These are phyloP conservation scores for Phytopythium montanum DNA, from an alignment of 352 stramenopile genomes.

Conservation along the genomic window DNA sequence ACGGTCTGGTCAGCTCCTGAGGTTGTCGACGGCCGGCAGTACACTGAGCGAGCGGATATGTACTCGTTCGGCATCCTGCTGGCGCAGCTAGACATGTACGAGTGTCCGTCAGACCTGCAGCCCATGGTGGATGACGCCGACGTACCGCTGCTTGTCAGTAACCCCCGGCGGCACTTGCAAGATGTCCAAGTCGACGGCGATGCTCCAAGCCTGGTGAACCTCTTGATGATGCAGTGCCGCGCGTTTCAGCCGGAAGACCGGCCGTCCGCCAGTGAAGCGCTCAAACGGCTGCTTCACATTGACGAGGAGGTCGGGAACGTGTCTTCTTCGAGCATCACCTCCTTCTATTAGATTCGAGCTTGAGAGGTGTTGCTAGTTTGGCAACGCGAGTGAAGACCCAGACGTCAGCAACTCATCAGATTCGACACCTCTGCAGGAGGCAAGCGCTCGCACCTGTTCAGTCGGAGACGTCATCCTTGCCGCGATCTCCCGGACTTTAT, in stretches of 20 bases:
- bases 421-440: neutral
- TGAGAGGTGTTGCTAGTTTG: neutral
- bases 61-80: slow-evolving; percentile 44
- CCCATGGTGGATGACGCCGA: slow-evolving; percentile 38
- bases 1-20: slow-evolving; percentile 41
- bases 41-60: slow-evolving; percentile 41
- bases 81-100: slow-evolving; percentile 32
- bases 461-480: neutral
- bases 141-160: slow-evolving; percentile 33
- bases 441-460: neutral
- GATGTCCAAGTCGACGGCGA: slow-evolving; percentile 13
- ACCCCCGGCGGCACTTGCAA: slow-evolving; percentile 8
- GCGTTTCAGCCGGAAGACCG: slow-evolving; percentile 42
- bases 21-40: slow-evolving; percentile 39
- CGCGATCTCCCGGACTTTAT: neutral
- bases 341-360: slow-evolving; percentile 5
- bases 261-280: slow-evolving; percentile 26
- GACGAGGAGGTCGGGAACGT: slow-evolving; percentile 23
- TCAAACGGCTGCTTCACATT: slow-evolving; percentile 28
- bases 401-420: neutral
- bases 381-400: neutral
- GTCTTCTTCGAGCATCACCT: slow-evolving; percentile 8
- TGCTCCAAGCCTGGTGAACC: slow-evolving; percentile 23
- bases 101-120: slow-evolving; percentile 29
- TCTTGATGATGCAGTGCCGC: slow-evolving; percentile 38